Conservation (phyloP, 108 stramenopile genomes). For the Nannochloropsis gaditana region DNA sequence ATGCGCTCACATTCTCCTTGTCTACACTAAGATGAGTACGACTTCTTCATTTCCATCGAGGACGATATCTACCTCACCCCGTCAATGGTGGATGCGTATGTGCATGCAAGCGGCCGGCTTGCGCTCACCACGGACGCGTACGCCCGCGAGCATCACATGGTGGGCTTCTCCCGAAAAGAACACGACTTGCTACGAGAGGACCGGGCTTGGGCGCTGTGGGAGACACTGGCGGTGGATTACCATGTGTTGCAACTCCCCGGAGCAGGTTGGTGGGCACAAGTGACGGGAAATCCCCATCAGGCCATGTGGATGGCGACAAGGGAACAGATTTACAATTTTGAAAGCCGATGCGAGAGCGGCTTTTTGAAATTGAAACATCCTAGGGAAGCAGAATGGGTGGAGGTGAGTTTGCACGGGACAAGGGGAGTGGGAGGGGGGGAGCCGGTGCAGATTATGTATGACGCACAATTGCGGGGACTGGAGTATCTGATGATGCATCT, state of each 20-base stretch:
- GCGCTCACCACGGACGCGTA: not conserved
- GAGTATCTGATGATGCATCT: too few species aligned
- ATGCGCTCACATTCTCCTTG: not conserved
- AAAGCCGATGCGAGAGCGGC: not conserved
- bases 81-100: not conserved
- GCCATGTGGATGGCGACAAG: constrained; percentile 9
- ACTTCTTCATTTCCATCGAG: constrained; percentile 16
- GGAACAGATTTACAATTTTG: not conserved
- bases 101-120: not conserved
- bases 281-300: not conserved
- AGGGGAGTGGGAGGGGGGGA: not conserved
- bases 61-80: not conserved
- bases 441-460: not conserved
- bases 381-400: not conserved
- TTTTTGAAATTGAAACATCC: not conserved
- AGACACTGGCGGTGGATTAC: not conserved
- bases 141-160: not conserved
- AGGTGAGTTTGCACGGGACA: not conserved
- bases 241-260: not conserved
- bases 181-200: not conserved
- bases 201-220: not conserved
- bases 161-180: not conserved
- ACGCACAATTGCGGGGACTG: too few species aligned
- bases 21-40: not conserved
- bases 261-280: not conserved